A percentile compares a stretch with the other conserved stretches of the same genome.
Evolutionary conservation across 768 basidiomycete genomes (phyloP).

Genomic region (Termitomyces sp.): DNA sequence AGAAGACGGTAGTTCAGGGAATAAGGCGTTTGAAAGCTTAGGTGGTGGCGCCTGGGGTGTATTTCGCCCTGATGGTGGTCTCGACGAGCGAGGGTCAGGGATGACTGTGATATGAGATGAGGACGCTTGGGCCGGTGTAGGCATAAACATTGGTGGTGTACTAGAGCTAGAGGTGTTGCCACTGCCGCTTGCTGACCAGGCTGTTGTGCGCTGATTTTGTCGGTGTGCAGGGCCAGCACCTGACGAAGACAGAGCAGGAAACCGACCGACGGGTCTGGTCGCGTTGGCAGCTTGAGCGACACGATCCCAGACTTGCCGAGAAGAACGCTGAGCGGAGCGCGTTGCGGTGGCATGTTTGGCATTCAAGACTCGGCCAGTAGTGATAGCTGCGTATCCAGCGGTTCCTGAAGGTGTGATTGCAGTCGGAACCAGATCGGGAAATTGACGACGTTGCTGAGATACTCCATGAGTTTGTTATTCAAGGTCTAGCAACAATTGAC

Average conservation of each 20-base stretch:
- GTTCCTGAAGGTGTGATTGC: slow-evolving; percentile 37
- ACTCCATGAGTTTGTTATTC: neutral
- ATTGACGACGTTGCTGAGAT: slow-evolving; percentile 73
- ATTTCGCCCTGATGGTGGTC: slow-evolving; percentile 11
- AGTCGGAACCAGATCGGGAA: slow-evolving; percentile 69
- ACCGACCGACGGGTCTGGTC: slow-evolving; percentile 24
- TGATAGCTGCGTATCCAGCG: slow-evolving; percentile 67
- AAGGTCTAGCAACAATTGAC: slow-evolving; percentile 6
- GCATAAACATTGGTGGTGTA: slow-evolving; percentile 16
- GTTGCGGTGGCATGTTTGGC: slow-evolving; percentile 71
- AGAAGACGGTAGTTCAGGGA: slow-evolving; percentile 64
- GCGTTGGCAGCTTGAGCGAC: slow-evolving; percentile 74
- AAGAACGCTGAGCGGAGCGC: slow-evolving; percentile 49
- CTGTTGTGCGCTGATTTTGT: slow-evolving; percentile 48
- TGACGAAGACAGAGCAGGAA: slow-evolving; percentile 26
- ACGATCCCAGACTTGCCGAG: slow-evolving; percentile 77
- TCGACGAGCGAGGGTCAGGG: slow-evolving; percentile 13
- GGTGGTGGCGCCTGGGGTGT: slow-evolving; percentile 28
- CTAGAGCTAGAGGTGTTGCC: slow-evolving; percentile 16
- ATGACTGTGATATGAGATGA: slow-evolving; percentile 17
- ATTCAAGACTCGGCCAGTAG: slow-evolving; percentile 78
- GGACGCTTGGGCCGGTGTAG: slow-evolving; percentile 21
- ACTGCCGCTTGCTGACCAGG: slow-evolving; percentile 45
- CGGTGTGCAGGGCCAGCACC: slow-evolving; percentile 27
- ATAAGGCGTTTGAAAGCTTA: slow-evolving; percentile 48